Conservation (phyloP, 2,329 filamentous ascomycete genomes). For the Fusarium mundagurra region DNA sequence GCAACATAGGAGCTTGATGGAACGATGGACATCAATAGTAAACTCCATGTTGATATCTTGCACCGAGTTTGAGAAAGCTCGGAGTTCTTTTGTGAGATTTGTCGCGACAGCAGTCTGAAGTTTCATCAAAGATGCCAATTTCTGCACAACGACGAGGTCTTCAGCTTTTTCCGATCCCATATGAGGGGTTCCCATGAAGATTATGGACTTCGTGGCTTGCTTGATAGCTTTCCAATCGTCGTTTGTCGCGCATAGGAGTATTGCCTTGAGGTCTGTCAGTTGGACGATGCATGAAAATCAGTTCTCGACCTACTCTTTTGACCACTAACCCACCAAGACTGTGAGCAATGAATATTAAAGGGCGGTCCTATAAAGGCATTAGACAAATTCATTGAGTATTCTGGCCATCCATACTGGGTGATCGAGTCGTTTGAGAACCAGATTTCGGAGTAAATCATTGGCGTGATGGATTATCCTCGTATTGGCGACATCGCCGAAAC, state of each 20-base stretch:
- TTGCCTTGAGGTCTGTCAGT: slow-evolving; percentile 14
- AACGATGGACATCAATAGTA: slow-evolving; percentile 34
- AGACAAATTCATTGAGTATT: background rate
- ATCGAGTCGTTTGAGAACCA: slow-evolving; percentile 34
- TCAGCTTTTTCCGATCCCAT: slow-evolving; percentile 36
- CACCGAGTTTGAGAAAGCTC: slow-evolving; percentile 27
- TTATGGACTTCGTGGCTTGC: slow-evolving; percentile 29
- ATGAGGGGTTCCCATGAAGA: slow-evolving; percentile 37
- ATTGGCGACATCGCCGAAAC: slow-evolving; percentile 35
- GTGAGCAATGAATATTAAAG: slow-evolving; percentile 34
- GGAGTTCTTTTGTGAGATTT: slow-evolving; percentile 34
- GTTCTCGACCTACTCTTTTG: slow-evolving; percentile 18
- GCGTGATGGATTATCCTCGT: slow-evolving; percentile 38
- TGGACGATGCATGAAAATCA: slow-evolving; percentile 17
- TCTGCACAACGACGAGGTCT: slow-evolving; percentile 34
- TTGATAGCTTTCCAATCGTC: slow-evolving; percentile 31
- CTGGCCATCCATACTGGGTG: slow-evolving; percentile 6
- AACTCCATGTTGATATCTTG: slow-evolving; percentile 39
- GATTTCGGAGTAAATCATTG: slow-evolving; percentile 31
- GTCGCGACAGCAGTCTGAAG: slow-evolving; percentile 27
- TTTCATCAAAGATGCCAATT: slow-evolving; percentile 28
- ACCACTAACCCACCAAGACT: slow-evolving; percentile 34
- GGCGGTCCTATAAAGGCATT: slow-evolving; percentile 12
- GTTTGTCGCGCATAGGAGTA: slow-evolving; percentile 31
- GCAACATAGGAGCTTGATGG: slow-evolving; percentile 34